Base-by-base conservation (phyloP, 2,329 filamentous ascomycete genomes). In the Cercospora zeae-maydis region DNA sequence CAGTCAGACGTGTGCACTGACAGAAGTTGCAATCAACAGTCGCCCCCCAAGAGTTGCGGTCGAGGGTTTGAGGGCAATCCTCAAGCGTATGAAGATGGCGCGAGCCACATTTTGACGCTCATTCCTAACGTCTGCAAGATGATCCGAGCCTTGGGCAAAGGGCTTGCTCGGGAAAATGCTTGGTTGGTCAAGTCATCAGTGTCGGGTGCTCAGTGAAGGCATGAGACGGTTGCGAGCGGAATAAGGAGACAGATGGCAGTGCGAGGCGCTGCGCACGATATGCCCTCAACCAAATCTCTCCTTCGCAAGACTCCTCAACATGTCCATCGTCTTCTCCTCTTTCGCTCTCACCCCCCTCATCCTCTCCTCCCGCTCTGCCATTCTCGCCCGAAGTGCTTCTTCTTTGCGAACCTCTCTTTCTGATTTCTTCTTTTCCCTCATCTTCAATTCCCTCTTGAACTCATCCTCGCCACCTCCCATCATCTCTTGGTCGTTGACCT, bases 281-380 rank as follows among this genome's bases (percentile, higher is more conserved):
- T 24, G 11, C 13, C 24, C 47, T 65, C 54, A 69, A 67, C 91
- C 91, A 82, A 91, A 96, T 66, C 90, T 83, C 78, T 91, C 85
- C 78, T 84, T 88, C 14, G 92, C 93, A 77, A 98, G 78, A 70
- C 87, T 86, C 77, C 83, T 88, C 72, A 98, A 73, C 83, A 91
- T 92, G 54, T 86, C 86, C 82, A 97, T 91, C 1, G 92, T 96
- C 72, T 86, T 86, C 66, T 92, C 88, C 77, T 98, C 93, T 76
- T 92, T 90, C 71, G 85, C 84, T 71, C 85, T 83, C 76, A 91
- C 88, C 67, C 84, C 86, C 70, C 83, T 81, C 57, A 93, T 73
- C 70, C 87, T 84, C 79, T 92, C 90, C 74, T 96, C 91, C 69
- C 92, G 82, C 81, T 97, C 93, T 52, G 87, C 92, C 64, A 83